Evolutionary conservation across 2,329 filamentous ascomycete species (phyloP).

Genomic region (Beauveria brongniartii): DNA sequence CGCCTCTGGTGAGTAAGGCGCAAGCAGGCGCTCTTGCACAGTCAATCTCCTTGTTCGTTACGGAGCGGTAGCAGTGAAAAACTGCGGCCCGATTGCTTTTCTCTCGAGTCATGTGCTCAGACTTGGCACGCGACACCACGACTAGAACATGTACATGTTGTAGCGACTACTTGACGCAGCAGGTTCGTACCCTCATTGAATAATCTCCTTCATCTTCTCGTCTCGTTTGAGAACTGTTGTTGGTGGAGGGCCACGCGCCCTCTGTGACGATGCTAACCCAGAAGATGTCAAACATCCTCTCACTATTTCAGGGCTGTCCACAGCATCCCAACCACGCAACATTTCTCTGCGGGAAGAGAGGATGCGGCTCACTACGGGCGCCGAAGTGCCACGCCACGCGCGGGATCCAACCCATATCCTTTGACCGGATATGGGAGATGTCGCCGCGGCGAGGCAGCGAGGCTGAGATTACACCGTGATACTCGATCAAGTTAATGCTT

Average conservation of each 20-base stretch:
- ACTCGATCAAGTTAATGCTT: slow-evolving; percentile 99
- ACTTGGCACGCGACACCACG: background rate
- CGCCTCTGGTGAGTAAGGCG: slow-evolving; percentile 71
- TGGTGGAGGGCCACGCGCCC: background rate
- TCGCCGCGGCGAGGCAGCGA: slow-evolving; percentile 39
- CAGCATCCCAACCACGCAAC: background rate
- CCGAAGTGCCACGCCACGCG: slow-evolving; percentile 46
- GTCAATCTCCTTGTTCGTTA: slow-evolving; percentile 27
- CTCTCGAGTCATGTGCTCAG: background rate
- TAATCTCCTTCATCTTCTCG: slow-evolving; percentile 29
- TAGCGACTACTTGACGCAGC: slow-evolving; percentile 10
- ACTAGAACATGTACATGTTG: background rate
- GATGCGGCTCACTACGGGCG: slow-evolving; percentile 80
- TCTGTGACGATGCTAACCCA: slow-evolving; percentile 15
- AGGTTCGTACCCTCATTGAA: slow-evolving; percentile 34
- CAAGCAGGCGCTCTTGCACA: slow-evolving; percentile 18
- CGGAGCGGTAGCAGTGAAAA: slow-evolving; percentile 54
- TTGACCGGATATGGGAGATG: slow-evolving; percentile 30
- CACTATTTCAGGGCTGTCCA: background rate
- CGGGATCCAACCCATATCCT: slow-evolving; percentile 42
- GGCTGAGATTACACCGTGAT: slow-evolving; percentile 94
- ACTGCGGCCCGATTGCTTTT: background rate
- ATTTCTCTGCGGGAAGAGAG: slow-evolving; percentile 23
- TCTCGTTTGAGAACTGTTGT: slow-evolving; percentile 16
- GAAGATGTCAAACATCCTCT: background rate